Percentiles rank a stretch among this genome's conserved stretches.
Evolutionary conservation across 768 basidiomycete genomes (phyloP).

Genomic region (Holtermannia corniformis): DNA sequence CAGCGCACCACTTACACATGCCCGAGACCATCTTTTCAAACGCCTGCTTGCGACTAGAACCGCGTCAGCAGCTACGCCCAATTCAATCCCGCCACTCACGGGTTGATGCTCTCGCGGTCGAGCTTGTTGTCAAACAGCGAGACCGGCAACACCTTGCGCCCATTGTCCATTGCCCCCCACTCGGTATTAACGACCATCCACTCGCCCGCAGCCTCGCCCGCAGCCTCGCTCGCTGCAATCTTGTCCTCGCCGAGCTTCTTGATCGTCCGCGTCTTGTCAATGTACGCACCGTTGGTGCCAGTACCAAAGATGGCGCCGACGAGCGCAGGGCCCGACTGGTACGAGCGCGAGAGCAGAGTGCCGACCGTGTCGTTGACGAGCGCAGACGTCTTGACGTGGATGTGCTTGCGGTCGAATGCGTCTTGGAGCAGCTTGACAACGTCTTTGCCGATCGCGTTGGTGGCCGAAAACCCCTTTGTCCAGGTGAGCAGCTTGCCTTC

Average conservation of each 20-base stretch:
- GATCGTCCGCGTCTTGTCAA: slow-evolving; percentile 77
- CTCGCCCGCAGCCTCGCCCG: slow-evolving; percentile 44
- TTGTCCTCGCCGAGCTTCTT: slow-evolving; percentile 65
- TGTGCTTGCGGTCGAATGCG: slow-evolving; percentile 81
- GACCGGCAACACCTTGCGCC: slow-evolving; percentile 66
- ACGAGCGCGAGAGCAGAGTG: slow-evolving; percentile 82
- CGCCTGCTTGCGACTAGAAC: slow-evolving; percentile 62
- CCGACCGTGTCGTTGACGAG: slow-evolving; percentile 97
- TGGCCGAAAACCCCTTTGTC: slow-evolving; percentile 91
- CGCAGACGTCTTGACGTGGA: slow-evolving; percentile 83
- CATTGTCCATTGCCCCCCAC: slow-evolving; percentile 97
- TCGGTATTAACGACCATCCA: slow-evolving; percentile 95
- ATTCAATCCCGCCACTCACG: slow-evolving; percentile 40
- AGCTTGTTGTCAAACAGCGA: slow-evolving; percentile 86
- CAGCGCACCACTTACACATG: slow-evolving; percentile 52
- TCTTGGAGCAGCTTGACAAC: slow-evolving; percentile 83
- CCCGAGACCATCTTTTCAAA: slow-evolving; percentile 99
- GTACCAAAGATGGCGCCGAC: slow-evolving; percentile 90
- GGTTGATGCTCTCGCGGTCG: slow-evolving; percentile 91
- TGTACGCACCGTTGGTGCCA: slow-evolving; percentile 95
- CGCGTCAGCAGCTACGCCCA: not conserved
- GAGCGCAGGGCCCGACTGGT: slow-evolving; percentile 82
- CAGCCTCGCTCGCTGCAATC: slow-evolving; percentile 36
- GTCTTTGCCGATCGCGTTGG: slow-evolving; percentile 79
- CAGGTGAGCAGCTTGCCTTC: slow-evolving; percentile 76